phyloP scores from a whole-genome alignment of 164 flowering plant genomes.

The Berberis thunbergii region DNA sequence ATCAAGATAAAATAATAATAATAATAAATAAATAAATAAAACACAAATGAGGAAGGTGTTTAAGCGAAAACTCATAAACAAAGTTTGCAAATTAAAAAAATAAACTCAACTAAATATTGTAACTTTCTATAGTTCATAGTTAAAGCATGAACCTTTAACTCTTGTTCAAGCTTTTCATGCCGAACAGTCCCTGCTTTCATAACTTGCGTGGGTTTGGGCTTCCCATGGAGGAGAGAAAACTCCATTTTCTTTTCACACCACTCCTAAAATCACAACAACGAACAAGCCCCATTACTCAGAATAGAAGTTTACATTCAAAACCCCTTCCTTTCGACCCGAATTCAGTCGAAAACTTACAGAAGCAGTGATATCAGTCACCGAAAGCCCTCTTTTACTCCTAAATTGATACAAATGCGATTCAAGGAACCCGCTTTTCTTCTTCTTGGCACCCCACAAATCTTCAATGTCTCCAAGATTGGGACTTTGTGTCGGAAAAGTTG shows the following conservation, averaged over 20 bases:
- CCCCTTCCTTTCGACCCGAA: too few species aligned
- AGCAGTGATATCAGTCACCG: slow-evolving; percentile 66
- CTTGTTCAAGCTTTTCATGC: slow-evolving; percentile 67
- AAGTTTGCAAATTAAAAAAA: neutral
- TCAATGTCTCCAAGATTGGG: slow-evolving; percentile 34
- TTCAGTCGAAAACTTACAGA: slow-evolving; percentile 32
- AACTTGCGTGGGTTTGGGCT: slow-evolving; percentile 36
- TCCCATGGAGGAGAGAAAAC: slow-evolving; percentile 40
- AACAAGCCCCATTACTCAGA: neutral
- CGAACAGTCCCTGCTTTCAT: slow-evolving; percentile 78
- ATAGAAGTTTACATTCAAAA: too few species aligned
- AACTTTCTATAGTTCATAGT: neutral
- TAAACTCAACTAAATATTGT: too few species aligned
- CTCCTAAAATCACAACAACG: slow-evolving; percentile 31
- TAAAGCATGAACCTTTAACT: slow-evolving; percentile 32
- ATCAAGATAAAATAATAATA: too few species aligned
- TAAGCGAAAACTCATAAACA: too few species aligned
- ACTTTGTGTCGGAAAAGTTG: slow-evolving; percentile 6
- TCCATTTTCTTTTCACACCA: slow-evolving; percentile 96
- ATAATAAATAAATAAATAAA: too few species aligned
- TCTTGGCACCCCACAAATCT: slow-evolving; percentile 29
- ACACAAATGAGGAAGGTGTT: too few species aligned
- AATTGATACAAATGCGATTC: slow-evolving; percentile 46
- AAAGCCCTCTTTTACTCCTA: slow-evolving; percentile 46
- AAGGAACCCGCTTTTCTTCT: slow-evolving; percentile 23